These are phyloP conservation scores for Globisporangium iwayamae DNA, from an alignment of 352 stramenopile genomes.

Conservation along the genomic window DNA sequence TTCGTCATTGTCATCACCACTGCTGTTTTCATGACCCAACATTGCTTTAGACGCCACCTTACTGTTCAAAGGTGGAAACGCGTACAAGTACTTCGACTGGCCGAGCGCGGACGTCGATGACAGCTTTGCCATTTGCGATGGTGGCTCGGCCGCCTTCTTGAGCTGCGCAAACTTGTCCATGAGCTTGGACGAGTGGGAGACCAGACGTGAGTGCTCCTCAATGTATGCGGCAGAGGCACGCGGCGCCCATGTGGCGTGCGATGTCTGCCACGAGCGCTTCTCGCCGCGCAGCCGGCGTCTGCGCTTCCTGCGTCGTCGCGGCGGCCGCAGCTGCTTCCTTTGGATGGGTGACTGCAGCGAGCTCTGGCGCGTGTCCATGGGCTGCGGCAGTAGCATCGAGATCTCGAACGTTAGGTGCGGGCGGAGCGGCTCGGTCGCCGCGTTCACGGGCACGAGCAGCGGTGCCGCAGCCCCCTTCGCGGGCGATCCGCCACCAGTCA, in stretches of 20 bases:
- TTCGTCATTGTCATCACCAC: conserved; percentile 9
- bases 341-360: conserved; percentile 48
- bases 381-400: conserved; percentile 49
- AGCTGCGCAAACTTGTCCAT: conserved; percentile 36
- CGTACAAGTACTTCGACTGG: conserved; percentile 5
- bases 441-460: conserved; percentile 21
- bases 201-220: conserved; percentile 24
- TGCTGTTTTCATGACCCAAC: not conserved
- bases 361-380: conserved; percentile 47
- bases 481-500: not conserved
- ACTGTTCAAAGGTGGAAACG: conserved; percentile 4
- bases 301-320: conserved; percentile 22
- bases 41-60: not conserved
- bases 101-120: not conserved
- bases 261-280: conserved; percentile 34
- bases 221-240: conserved; percentile 46
- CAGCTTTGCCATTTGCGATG: conserved; percentile 1
- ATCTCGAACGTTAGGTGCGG: conserved; percentile 62
- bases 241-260: conserved; percentile 34
- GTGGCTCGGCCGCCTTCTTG: conserved; percentile 8
- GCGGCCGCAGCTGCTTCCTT: conserved; percentile 30
- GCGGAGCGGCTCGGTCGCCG: conserved; percentile 31
- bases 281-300: conserved; percentile 12
- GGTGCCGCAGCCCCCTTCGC: not conserved
- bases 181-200: conserved; percentile 24